Evolutionary conservation across 257 asterid species (phyloP), one percentile per base, ranked within the genome.

Genomic region (Voacanga thouarsii): DNA sequence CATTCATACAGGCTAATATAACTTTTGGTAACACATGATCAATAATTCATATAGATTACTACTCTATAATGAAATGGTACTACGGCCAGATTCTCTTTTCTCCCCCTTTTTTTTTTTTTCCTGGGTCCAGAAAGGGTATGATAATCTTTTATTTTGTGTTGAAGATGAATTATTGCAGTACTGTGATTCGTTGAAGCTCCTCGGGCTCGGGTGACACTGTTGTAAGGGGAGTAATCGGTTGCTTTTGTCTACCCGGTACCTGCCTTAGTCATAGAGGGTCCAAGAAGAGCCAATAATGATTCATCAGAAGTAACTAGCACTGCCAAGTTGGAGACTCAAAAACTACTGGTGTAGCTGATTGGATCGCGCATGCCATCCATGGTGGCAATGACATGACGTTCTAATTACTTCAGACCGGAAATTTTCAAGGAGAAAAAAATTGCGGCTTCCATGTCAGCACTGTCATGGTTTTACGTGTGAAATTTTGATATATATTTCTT

Each of bases 1-100:
- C 49, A 65, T 82, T 78, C 88, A 76, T 82, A 77, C 80, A 81
- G 88, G 23, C 39, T 78, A 64, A 80, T 82, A 33, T 51, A 19
- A 30, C 49, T 53, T 73, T 53, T n/a, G 6, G 39, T 49, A 3
- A 3, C 49, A 66, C 11, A 19, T 26, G 71, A 66, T 37, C 26
- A 30, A 66, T 66, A 23, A 66, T 66, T 66, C 70, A 64, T 30
- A 30, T 9, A 3, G 26, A 28, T 63, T 63, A 64, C 71, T 64
- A 44, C n/a, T 30, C 19, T 14, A 61, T 14, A 1, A 2, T 26
- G 68, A 19, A 28, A 14, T 0, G 12, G 33, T 63, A 30, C 45
- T 30, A 65, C 71, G 0, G 12, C 47, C 44, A 65, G 44, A 65
- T 65, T 65, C 47, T 39, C 59, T 33, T 2, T 2, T 33, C 2